A percentile compares a stretch with the other conserved stretches of the same genome.
These are phyloP conservation scores for Smallanthus sonchifolius DNA, from an alignment of 129 eudicot genomes.

Conservation along the genomic window DNA sequence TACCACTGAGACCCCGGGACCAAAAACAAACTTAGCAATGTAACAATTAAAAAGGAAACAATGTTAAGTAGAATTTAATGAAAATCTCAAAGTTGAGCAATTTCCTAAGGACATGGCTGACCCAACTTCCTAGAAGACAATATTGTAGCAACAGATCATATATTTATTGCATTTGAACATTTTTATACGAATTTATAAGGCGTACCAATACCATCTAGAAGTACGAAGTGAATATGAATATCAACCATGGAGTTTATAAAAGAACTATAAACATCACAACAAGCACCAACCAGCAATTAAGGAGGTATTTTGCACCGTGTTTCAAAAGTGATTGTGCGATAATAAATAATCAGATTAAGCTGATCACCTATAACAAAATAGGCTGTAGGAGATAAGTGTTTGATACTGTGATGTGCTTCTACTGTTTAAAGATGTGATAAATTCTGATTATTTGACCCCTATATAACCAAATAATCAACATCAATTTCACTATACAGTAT, in stretches of 20 bases:
- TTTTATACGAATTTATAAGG: not conserved
- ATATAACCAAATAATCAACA: not conserved
- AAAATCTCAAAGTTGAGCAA: not conserved
- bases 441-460: not conserved
- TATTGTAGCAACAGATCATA: not conserved
- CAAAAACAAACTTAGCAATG: not conserved
- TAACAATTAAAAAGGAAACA: not conserved
- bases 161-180: not conserved
- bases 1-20: too few species aligned
- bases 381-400: not conserved
- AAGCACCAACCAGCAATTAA: not conserved
- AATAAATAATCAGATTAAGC: not conserved
- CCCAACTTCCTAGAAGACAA: not conserved
- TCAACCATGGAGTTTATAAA: not conserved
- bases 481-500: not conserved
- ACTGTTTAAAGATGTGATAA: not conserved
- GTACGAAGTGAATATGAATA: not conserved
- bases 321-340: not conserved
- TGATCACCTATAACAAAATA: not conserved
- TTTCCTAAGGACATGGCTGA: not conserved
- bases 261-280: constrained; percentile 2
- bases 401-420: not conserved
- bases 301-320: not conserved
- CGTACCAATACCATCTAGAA: not conserved
- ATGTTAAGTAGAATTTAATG: not conserved